Base-by-base conservation (phyloP, 202 grass and related monocot genomes). In the Carex arenaria region DNA sequence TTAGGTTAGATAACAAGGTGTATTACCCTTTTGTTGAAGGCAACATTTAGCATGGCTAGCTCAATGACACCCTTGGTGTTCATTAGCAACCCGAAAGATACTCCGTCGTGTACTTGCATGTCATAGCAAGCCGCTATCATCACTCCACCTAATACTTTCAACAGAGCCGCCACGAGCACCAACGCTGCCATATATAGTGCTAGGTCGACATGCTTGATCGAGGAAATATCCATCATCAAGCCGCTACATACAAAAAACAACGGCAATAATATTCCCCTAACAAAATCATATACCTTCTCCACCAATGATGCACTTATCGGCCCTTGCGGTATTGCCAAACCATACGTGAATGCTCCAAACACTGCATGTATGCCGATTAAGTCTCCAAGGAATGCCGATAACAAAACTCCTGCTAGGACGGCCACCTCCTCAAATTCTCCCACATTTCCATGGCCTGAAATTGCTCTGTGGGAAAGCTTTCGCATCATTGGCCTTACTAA, bases 181-280 rank as follows among this genome's bases (percentile, higher is more conserved):
- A 89, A 65, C 0, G 22, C 20, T 40, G 87, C 67, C 26, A 93
- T 38, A 43, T 88, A 13, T 18, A 71, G 10, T 0, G 82, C 84
- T 0, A 72, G 20, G 1, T 13, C 10, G 4, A 42, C 1, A 60
- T 82, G 74, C 1, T 72, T 91, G 4, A 97, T 54, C 22, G 40
- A 59, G 34, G 64, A 69, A 31, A 78, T 49, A 69, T 92, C 73
- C 1, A 80, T 93, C 75, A 84, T 85, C 28, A 93, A 73, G 5
- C 94, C 94, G 74, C 84, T 88, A 81, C 89, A 87, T 61, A 87
- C 84, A 57, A 92, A 97, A 90, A 93, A 92, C 51, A 97, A 79
- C 0, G 91, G 94, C 26, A 93, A 67, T 15, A 97, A 59, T 28
- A 78, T 68, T 3, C 94, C 91, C 18, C 80, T 53, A 30, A 93